Evolutionary conservation across 768 basidiomycete genomes (phyloP).

Genomic region (Podaxis rugospora): DNA sequence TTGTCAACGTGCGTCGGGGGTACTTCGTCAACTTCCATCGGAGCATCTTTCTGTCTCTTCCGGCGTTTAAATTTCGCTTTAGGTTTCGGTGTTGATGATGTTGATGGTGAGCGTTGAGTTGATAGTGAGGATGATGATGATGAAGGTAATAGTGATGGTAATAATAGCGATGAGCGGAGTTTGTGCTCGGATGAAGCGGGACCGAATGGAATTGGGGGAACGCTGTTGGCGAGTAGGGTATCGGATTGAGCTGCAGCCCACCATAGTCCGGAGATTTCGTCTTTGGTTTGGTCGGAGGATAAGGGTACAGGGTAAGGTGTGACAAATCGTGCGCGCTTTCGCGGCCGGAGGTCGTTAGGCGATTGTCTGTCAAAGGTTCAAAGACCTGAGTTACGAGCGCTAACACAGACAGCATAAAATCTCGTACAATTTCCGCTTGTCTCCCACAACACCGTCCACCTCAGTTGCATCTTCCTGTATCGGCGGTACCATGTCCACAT

Average conservation of each 20-base stretch:
- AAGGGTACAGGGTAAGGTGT: slow-evolving; percentile 34
- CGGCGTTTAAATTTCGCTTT: slow-evolving; percentile 12
- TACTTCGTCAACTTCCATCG: not conserved
- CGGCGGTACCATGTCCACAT: slow-evolving; percentile 6
- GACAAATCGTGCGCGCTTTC: slow-evolving; percentile 56
- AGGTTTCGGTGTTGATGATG: slow-evolving; percentile 5
- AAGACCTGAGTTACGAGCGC: not conserved
- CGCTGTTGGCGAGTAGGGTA: slow-evolving; percentile 55
- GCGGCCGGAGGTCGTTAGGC: slow-evolving; percentile 41
- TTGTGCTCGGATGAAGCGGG: slow-evolving; percentile 27
- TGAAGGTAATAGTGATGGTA: not conserved
- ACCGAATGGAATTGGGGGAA: slow-evolving; percentile 49
- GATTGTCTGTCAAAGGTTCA: not conserved
- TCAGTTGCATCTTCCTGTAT: slow-evolving; percentile 21
- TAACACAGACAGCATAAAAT: not conserved
- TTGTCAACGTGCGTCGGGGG: slow-evolving; percentile 17
- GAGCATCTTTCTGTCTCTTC: slow-evolving; percentile 3
- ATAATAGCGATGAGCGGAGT: not conserved
- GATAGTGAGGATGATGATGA: not conserved
- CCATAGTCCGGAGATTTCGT: slow-evolving; percentile 58
- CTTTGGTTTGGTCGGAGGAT: slow-evolving; percentile 26
- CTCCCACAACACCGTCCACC: slow-evolving; percentile 37
- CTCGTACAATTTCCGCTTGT: slow-evolving; percentile 58
- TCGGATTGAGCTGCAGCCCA: slow-evolving; percentile 70
- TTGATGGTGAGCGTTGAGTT: not conserved